Base-by-base conservation (phyloP, 169 alveolate species). In the Babesia caballi region DNA sequence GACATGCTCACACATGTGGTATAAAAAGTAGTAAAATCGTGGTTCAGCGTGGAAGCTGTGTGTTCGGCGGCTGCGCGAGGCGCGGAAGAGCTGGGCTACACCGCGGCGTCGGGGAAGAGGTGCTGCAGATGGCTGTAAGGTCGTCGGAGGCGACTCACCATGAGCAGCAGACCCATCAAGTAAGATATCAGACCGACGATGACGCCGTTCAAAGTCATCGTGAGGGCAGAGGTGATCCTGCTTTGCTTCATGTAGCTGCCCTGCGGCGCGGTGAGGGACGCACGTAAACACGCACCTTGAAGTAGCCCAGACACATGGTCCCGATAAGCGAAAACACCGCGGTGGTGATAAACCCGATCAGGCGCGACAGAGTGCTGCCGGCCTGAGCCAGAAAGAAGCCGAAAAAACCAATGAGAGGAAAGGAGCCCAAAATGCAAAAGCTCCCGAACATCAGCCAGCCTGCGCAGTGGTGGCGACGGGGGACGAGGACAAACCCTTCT, bases 351-450 rank as follows among this genome's bases (percentile, higher is more conserved):
- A 68, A 78, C 19, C 82, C 69, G 47, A 58, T 33, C 19, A 67
- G 27, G 23, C 27, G 42, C 19, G 67, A 49, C 23, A 28, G 28
- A 17, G 27, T 58, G 17, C 33, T 32, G 19, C 41, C 69, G 32
- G 27, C 15, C 32, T 67, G 65, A 9, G 42, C 42, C 25, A 83
- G 27, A 8, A 67, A 73, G 63, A 69, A 84, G 25, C 90, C 93
- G n/a, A 92, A 68, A 57, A 88, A 94, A 12, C 96, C 93, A n/a
- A 86, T 68, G 59, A 94, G 80, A 2, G 97, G 97, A 36, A 94
- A 83, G 35, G 90, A 61, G 21, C 97, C 97, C 57, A 94, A 91
- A 3, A 88, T 32, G 63, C 92, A 85, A 73, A 92, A 94, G 82
- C 95, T 89, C 50, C 85, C 77, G 76, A 90, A 92, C 96, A 92